Evolutionary conservation across 768 basidiomycete species (phyloP), one percentile per base, ranked within the genome.

Genomic region (Leccinum aurantiacum): DNA sequence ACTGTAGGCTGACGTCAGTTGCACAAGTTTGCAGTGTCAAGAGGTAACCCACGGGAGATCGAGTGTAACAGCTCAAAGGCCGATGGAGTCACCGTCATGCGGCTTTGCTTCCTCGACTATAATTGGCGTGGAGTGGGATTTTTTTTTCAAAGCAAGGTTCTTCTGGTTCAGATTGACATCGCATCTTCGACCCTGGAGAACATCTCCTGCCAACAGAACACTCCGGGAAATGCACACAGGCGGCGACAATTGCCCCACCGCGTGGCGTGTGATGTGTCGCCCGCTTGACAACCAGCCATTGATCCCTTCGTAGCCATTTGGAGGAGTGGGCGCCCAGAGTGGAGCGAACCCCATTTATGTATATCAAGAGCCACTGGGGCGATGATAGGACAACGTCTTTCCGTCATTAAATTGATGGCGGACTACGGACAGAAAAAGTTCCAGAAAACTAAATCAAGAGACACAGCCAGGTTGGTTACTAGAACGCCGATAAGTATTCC

Each of bases 381-480:
- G 29, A 29, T 66, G 54, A 63, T 63, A 47, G 61, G 33, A 31
- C 31, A 29, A 4, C 10, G n/a, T 54, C 24, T 54, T 53, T 56
- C 7, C 8, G 52, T 41, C 9, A 37, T 15, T 15, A 17, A 38
- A 22, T 11, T 49, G 31, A 17, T 14, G 14, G n/a, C 41, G 10
- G n/a, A 44, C n/a, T 14, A 22, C 14, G 15, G 51, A 33, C 11
- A 17, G 49, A 3, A 14, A 31, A 31, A 56, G 6, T n/a, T 6
- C 25, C 14, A 44, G 25, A 53, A n/a, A 52, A 50, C 49, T 49
- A 55, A 57, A 57, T 44, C 22, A 49, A 58, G 19, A 5, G 46
- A 11, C 38, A 38, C 31, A 15, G 31, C 47, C 57, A 38, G 27
- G 37, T 35, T 22, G 27, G 19, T 52, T 54, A 60, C 52, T 47